phyloP scores from a whole-genome alignment of 345 rosid species.

The Citrus australasica region DNA sequence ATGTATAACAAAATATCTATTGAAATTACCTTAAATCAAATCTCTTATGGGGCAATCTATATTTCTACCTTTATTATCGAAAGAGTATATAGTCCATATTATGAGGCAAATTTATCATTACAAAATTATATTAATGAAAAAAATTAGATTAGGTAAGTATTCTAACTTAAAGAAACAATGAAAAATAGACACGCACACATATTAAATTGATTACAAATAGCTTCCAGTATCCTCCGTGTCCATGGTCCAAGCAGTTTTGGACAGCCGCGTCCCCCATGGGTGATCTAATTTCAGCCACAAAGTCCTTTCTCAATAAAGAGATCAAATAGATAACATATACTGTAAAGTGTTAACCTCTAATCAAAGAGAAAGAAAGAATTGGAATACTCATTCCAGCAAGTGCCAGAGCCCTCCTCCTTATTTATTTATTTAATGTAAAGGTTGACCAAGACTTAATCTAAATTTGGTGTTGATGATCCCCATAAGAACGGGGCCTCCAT shows the following conservation, averaged over 20 bases:
- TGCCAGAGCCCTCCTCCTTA: not conserved
- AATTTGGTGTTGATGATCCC: constrained; percentile 14
- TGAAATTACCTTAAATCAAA: too few relatives aligned
- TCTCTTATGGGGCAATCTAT: too few relatives aligned
- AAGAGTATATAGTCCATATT: too few relatives aligned
- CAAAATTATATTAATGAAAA: too few relatives aligned
- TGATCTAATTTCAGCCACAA: constrained; percentile 18
- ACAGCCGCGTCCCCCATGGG: not conserved
- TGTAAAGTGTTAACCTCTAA: not conserved
- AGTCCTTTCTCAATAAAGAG: constrained; percentile 17
- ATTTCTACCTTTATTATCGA: too few relatives aligned
- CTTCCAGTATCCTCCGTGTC: too few relatives aligned
- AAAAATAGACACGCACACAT: not conserved
- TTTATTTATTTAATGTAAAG: not conserved
- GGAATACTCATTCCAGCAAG: constrained; percentile 9
- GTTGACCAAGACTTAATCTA: constrained; percentile 10
- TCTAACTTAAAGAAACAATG: too few relatives aligned
- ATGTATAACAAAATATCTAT: too few relatives aligned
- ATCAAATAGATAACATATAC: not conserved
- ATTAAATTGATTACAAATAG: too few relatives aligned
- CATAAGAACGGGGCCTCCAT: constrained; percentile 16
- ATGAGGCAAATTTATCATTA: too few relatives aligned
- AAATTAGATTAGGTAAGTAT: too few relatives aligned
- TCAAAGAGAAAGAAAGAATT: not conserved
- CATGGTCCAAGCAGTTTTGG: constrained; percentile 14